These are phyloP conservation scores for Aspergillus sclerotialis DNA, from an alignment of 2,329 filamentous ascomycete species.

Conservation along the genomic window DNA sequence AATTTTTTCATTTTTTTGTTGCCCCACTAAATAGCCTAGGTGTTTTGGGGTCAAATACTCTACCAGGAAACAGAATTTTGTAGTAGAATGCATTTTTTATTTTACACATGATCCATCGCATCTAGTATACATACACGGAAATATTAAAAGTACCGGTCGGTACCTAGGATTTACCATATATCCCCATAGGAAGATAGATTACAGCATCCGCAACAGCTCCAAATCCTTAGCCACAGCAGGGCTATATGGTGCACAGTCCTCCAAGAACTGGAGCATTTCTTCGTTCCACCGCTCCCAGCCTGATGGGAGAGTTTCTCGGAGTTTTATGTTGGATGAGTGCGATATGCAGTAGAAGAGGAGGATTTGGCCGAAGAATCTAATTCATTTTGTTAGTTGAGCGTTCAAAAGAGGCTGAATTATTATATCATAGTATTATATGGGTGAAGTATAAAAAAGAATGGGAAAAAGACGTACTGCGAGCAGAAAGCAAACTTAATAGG, in stretches of 20 bases:
- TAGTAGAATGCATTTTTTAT: too few relatives aligned
- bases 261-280: slow-evolving; percentile 35
- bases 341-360: slow-evolving; percentile 37
- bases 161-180: not conserved
- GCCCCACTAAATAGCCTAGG: too few relatives aligned
- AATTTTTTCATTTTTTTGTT: too few relatives aligned
- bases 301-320: slow-evolving; percentile 28
- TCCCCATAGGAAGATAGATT: slow-evolving; percentile 6
- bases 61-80: too few relatives aligned
- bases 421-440: too few relatives aligned
- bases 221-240: slow-evolving; percentile 35
- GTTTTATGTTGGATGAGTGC: slow-evolving; percentile 26
- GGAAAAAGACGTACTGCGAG: slow-evolving; percentile 23
- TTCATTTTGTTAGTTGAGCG: too few relatives aligned
- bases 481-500: slow-evolving; percentile 37
- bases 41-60: too few relatives aligned
- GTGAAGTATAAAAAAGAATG: not conserved
- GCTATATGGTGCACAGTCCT: slow-evolving; percentile 31
- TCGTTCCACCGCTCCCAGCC: slow-evolving; percentile 37
- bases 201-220: slow-evolving; percentile 28
- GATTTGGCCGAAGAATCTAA: slow-evolving; percentile 36
- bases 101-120: too few relatives aligned
- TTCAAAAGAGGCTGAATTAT: too few relatives aligned
- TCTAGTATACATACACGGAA: not conserved
- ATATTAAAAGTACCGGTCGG: not conserved